Base-by-base conservation (phyloP, 352 stramenopile genomes). In the Blastocystis sp. region DNA sequence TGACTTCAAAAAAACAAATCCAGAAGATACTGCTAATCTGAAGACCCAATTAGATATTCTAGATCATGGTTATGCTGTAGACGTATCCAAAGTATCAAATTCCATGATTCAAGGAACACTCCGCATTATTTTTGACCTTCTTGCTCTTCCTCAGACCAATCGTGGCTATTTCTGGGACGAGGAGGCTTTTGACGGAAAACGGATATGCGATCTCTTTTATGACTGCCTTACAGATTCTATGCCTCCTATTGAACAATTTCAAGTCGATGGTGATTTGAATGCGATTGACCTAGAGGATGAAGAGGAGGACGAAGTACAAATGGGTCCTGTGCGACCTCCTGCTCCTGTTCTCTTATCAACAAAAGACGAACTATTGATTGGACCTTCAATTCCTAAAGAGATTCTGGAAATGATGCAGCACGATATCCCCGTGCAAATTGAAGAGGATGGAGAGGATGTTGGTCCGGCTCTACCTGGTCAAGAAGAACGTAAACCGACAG, bases 41-140 rank as follows among this genome's bases (percentile, higher is more conserved):
- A 81, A 81, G 21, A 65, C 49, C 27, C 71, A 81, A 29, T 42
- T 81, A 11, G 35, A 81, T 42, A 65, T 81, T 11, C 52, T 81
- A 24, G 46, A 57, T 14, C 32, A 81, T 42, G 71, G 71, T 51
- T 81, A 81, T 27, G 43, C 42, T 24, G 71, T 81, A 2, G 51
- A 81, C 11, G 43, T 81, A 32, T 63, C 21, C 46, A 81, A 81
- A 42, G 29, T 81, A 19, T 35, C 71, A 21, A 81, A 81, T 42
- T 81, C 71, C 51, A 52, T 81, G 14, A 32, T 81, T 66, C 71
- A 81, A 42, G 71, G 71, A 66, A 81, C 71, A 21, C 71, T 81
- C 27, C 71, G 65, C 39, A 46, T 81, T 0, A 27, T 59, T 24
- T 81, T 81, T 32, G 16, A 43, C 11, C 49, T 81, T 14, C n/a